Percentiles rank a stretch among this genome's conserved stretches.
Conservation (phyloP, 495 filamentous ascomycete species). For the Penicillium paradoxum region DNA sequence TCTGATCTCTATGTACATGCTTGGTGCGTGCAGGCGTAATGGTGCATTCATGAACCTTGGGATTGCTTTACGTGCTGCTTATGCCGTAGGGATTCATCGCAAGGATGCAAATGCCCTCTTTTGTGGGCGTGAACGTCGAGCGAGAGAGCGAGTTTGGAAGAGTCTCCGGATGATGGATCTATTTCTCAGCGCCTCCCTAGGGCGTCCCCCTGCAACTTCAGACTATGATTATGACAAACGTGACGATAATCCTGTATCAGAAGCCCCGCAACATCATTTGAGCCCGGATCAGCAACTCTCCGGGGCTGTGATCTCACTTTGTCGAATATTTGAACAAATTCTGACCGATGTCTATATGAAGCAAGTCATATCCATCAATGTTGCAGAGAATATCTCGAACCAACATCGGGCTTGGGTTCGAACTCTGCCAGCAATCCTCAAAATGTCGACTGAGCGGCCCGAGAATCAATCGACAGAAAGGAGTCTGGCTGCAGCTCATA, state of each 20-base stretch:
- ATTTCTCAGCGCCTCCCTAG: constrained; percentile 56
- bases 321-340: constrained; percentile 60
- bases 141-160: constrained; percentile 58
- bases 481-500: constrained; percentile 60
- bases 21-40: constrained; percentile 56
- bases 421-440: constrained; percentile 31
- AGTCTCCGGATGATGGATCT: constrained; percentile 57
- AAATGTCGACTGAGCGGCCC: constrained; percentile 31
- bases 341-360: constrained; percentile 65
- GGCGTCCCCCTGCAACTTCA: constrained; percentile 54
- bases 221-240: constrained; percentile 54
- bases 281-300: constrained; percentile 33
- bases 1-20: constrained; percentile 56
- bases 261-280: constrained; percentile 18
- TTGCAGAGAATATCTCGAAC: constrained; percentile 63
- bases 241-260: constrained; percentile 19
- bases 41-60: constrained; percentile 53
- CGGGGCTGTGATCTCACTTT: constrained; percentile 37
- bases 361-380: constrained; percentile 60
- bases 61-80: constrained; percentile 54
- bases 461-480: constrained; percentile 44
- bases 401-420: constrained; percentile 44
- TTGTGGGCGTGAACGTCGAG: constrained; percentile 41
- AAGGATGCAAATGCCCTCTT: constrained; percentile 57
- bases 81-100: constrained; percentile 57